phyloP scores from a whole-genome alignment of 441 rosid genomes.

The Capsella rubella region DNA sequence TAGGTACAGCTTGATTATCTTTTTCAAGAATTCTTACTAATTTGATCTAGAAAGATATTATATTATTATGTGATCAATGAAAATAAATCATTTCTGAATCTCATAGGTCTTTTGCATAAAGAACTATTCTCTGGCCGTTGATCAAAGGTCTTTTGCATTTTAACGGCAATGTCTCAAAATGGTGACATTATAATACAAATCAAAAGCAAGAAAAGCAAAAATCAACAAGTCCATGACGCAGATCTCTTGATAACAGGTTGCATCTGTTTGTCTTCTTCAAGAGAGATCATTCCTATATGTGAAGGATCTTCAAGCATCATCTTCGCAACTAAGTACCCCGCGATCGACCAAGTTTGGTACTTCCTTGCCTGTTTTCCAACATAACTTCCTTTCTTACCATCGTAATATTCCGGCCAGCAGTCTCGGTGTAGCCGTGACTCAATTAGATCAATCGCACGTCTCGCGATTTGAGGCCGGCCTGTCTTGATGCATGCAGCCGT shows the following conservation, averaged over 20 bases:
- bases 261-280: slow-evolving; percentile 97
- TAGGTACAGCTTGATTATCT: too few species aligned
- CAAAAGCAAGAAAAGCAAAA: background rate
- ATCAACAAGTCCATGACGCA: slow-evolving; percentile 79
- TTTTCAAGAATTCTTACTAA: too few species aligned
- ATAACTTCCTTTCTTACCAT: slow-evolving; percentile 82
- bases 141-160: too few species aligned
- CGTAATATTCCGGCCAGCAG: slow-evolving; percentile 96
- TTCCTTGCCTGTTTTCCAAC: slow-evolving; percentile 91
- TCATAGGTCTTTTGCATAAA: too few species aligned
- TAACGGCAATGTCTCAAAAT: too few species aligned
- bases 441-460: slow-evolving; percentile 77
- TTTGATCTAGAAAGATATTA: too few species aligned
- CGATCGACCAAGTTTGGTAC: slow-evolving; percentile 91
- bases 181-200: slow-evolving; percentile 19
- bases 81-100: too few species aligned
- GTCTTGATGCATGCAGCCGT: slow-evolving; percentile 96
- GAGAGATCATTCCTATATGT: slow-evolving; percentile 89
- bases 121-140: too few species aligned
- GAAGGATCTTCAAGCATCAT: slow-evolving; percentile 99
- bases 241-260: slow-evolving; percentile 86
- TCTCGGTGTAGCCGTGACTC: slow-evolving; percentile 82
- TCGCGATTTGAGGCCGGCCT: slow-evolving; percentile 91
- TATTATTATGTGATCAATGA: too few species aligned
- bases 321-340: slow-evolving; percentile 93